Evolutionary conservation across 2,329 filamentous ascomycete species (phyloP), one percentile per base, ranked within the genome.

Genomic region (Rosellinia necatrix): DNA sequence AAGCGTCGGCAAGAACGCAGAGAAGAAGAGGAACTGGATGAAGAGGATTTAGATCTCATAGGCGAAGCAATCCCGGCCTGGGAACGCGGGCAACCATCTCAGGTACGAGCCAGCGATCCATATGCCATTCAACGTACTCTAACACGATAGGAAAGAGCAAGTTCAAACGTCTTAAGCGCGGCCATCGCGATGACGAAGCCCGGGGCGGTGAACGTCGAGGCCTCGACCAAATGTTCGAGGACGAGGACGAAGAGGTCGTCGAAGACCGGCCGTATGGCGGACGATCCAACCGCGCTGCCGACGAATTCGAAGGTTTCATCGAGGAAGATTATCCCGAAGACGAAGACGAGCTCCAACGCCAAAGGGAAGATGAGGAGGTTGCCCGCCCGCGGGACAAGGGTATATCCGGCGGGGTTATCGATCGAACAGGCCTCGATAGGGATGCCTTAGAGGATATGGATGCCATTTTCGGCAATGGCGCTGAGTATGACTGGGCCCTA

Each of bases 401-500:
- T 61, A 81, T 85, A 37, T 84, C 88, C 34, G 80, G 86, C 24
- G 82, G 85, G 25, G 84, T 89, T 9, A 83, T 92, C 22, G 91
- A 96, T 70, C 89, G 88, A 7, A 85, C 90, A 5, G 92, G 92
- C 1, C 82, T 99, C 19, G 92, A 96, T 70, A 92, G 96, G 72
- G 91, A 92, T 66, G 90, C 92, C 3, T 81, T 97, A 30, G 93
- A 97, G 71, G 94, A 97, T 70, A 96, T 97, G 89, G 89, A 94
- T 65, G 89, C 88, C 53, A 96, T 96, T 32, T 99, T 99, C 66
- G 94, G 94, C 59, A 91, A 96, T 69, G 93, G 94, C 53, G 91
- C 91, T 62, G 94, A 99, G 69, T 99, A 97, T 70, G 88, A 92
- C 65, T 99, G 96, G 87, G 94, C 93, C 7, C 78, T 99, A 43